Conservation (phyloP, 768 basidiomycete genomes). For the Rhodotorula diobovata region DNA sequence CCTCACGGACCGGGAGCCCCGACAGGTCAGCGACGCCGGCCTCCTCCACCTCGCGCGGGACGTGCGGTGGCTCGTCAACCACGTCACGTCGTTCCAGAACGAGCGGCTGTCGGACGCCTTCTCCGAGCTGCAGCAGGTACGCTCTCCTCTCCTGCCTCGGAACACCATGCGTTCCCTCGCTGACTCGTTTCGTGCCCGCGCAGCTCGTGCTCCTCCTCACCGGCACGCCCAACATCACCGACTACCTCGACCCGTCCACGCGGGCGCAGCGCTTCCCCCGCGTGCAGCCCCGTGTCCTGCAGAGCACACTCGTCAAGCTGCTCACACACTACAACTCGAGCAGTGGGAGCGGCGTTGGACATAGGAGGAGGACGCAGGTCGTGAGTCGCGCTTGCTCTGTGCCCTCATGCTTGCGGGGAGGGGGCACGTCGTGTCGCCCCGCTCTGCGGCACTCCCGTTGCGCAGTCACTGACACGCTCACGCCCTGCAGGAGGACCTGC, state of each 20-base stretch:
- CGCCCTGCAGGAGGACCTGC: constrained; percentile 22
- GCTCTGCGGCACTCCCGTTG: not conserved
- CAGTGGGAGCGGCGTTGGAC: constrained; percentile 40
- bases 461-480: too few species aligned
- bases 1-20: constrained; percentile 38
- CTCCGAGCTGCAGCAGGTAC: constrained; percentile 40
- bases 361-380: constrained; percentile 39
- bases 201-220: constrained; percentile 40
- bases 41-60: constrained; percentile 37
- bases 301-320: constrained; percentile 47
- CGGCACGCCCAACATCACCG: constrained; percentile 15
- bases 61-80: constrained; percentile 37
- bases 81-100: constrained; percentile 26
- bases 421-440: not conserved
- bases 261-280: constrained; percentile 45
- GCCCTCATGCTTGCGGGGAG: not conserved
- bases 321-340: constrained; percentile 38
- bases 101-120: constrained; percentile 39
- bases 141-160: not conserved
- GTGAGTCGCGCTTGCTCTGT: not conserved
- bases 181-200: too few species aligned
- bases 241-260: constrained; percentile 38
- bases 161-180: too few species aligned
- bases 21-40: constrained; percentile 35
- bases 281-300: constrained; percentile 45